These are phyloP conservation scores for Hyphopichia buzzinii DNA, from an alignment of 1,139 yeast species.

Conservation along the genomic window DNA sequence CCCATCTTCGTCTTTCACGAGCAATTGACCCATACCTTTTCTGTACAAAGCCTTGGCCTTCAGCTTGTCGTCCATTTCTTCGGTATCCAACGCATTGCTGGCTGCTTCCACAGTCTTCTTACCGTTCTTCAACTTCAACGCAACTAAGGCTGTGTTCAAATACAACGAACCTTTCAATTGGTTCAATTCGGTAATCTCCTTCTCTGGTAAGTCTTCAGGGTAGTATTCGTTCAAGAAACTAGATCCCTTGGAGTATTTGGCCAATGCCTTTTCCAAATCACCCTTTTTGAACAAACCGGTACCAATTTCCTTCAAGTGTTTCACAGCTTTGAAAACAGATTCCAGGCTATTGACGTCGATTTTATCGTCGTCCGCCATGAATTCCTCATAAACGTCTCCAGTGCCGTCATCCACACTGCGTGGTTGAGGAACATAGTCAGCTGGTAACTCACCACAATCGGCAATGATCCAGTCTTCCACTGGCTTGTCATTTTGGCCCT, in stretches of 20 bases:
- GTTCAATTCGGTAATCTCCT: slow-evolving; percentile 47
- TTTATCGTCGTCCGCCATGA: slow-evolving; percentile 68
- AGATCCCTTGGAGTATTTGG: slow-evolving; percentile 71
- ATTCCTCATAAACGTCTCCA: slow-evolving; percentile 82
- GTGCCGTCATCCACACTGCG: slow-evolving; percentile 64
- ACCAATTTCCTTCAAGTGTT: slow-evolving; percentile 73
- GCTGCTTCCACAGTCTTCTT: slow-evolving; percentile 60
- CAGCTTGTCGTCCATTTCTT: slow-evolving; percentile 61
- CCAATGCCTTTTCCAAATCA: slow-evolving; percentile 52
- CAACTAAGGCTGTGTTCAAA: slow-evolving; percentile 74
- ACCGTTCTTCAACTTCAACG: slow-evolving; percentile 61
- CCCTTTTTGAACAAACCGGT: slow-evolving; percentile 70
- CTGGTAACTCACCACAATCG: slow-evolving; percentile 77
- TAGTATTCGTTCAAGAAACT: slow-evolving; percentile 67
- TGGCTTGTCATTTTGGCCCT: slow-evolving; percentile 66
- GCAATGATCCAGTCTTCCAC: slow-evolving; percentile 60
- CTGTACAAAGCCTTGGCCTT: slow-evolving; percentile 85
- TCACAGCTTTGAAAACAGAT: slow-evolving; percentile 65
- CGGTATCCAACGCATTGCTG: slow-evolving; percentile 62
- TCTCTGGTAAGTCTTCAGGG: slow-evolving; percentile 67
- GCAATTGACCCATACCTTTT: slow-evolving; percentile 72
- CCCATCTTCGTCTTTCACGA: slow-evolving; percentile 64
- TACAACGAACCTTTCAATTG: slow-evolving; percentile 59
- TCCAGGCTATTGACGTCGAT: slow-evolving; percentile 60
- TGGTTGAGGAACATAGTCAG: slow-evolving; percentile 49